Evolutionary conservation across 129 eudicot genomes (phyloP), one percentile per base, ranked within the genome.

Genomic region (Helichrysum umbraculigerum): DNA sequence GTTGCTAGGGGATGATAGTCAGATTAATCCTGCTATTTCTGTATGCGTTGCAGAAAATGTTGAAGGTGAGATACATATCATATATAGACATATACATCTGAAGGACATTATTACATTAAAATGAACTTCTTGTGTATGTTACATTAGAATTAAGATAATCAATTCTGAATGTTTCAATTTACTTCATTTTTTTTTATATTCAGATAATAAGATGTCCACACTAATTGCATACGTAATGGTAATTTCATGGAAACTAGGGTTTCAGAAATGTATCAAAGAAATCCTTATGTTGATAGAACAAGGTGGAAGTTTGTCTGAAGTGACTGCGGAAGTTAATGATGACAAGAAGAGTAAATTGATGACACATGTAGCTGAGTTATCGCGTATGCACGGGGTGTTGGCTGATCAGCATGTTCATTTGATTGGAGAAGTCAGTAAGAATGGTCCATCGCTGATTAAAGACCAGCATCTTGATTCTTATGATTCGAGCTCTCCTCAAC

Each of bases 1-100:
- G 67, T 69, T 71, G 5, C 39, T 21, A 15, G 35, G 39, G 70
- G 77, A 70, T 72, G 66, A 68, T 64, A 47, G 76, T 77, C 87
- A 82, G 39, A 76, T 82, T 44, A 44, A 54, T 64, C 72, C 76
- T 30, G 80, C 73, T 64, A 81, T 74, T 47, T 50, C 85, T 41
- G 72, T 64, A 63, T 86, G 83, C 78, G 76, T 91, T 63, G 78
- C 82, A 17, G 97, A 85, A 78, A 87, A 91, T 82, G 71, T 83
- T 28, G 82, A 79, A 75, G 90, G 97, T 91, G 64, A 88, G 85
- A 41, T 67, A 30, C 71, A 28, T 7, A 37, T 41, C 21, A 29
- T 17, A 29, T 11, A 65, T 50, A 71, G 32, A 37, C 3, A 52
- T 54, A 54, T 15, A 54, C 21, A 17, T 54, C 6, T 17, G 10